Percentiles rank a stretch among this genome's conserved stretches.
Evolutionary conservation across 73 alveolate genomes (phyloP).

Genomic region (Uronychia setigera): DNA sequence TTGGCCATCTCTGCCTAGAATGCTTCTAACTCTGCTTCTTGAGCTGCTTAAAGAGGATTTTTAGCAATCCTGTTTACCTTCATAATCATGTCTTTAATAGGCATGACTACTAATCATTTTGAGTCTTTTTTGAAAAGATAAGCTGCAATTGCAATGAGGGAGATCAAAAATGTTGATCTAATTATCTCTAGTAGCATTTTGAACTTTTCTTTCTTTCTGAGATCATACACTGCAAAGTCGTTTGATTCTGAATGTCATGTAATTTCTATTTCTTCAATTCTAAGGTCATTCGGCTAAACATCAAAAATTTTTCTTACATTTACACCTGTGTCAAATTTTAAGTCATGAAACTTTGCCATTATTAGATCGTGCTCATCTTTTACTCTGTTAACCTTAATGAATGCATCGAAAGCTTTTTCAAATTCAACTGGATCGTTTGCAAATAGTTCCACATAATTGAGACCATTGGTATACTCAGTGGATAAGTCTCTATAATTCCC

Average conservation of each 20-base stretch:
- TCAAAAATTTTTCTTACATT: neutral
- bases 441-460: neutral
- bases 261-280: neutral
- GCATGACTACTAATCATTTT: slow-evolving; percentile 34
- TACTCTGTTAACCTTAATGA: neutral
- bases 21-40: slow-evolving; percentile 50
- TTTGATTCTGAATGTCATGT: neutral
- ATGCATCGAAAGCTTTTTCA: neutral
- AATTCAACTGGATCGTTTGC: neutral
- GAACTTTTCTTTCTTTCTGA: neutral
- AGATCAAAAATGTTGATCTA: slow-evolving; percentile 74
- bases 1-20: neutral
- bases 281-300: neutral
- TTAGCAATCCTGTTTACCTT: slow-evolving; percentile 46
- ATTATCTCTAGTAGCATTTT: neutral
- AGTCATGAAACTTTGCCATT: neutral
- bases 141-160: slow-evolving; percentile 70
- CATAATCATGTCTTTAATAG: slow-evolving; percentile 55
- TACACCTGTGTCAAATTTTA: neutral
- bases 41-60: slow-evolving; percentile 65
- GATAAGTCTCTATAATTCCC: neutral
- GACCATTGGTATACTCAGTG: neutral
- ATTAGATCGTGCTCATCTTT: neutral
- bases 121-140: slow-evolving; percentile 81
- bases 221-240: neutral